Conservation (phyloP, 192 early-diverging fungal genomes). For the Backusella morwellensis region DNA sequence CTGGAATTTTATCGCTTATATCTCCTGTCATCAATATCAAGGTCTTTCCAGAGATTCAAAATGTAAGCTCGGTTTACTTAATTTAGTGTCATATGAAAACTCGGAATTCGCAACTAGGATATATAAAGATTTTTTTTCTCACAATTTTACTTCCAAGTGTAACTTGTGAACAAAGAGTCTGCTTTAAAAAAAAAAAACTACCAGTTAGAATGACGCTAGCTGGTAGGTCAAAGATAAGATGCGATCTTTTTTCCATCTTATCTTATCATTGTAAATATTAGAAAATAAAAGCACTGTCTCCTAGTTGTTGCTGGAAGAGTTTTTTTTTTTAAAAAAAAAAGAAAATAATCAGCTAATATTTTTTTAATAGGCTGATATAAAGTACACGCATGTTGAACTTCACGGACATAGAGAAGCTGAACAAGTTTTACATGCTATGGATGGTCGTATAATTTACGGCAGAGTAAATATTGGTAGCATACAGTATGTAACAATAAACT, state of each 20-base stretch:
- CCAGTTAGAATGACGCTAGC: neutral
- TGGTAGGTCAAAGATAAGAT: slow-evolving; percentile 2
- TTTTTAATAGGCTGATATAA: slow-evolving; percentile 35
- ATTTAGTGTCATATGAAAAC: neutral
- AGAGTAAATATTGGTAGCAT: slow-evolving; percentile 38
- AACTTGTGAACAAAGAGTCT: neutral
- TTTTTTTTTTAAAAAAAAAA: neutral
- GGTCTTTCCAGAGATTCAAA: neutral
- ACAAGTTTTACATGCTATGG: slow-evolving; percentile 64
- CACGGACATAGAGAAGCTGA: slow-evolving; percentile 67
- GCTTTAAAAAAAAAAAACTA: neutral
- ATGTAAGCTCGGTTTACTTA: neutral
- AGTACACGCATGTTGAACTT: slow-evolving; percentile 87
- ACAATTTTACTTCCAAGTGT: neutral
- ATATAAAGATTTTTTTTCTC: neutral
- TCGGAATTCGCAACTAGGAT: neutral
- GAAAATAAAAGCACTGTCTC: neutral
- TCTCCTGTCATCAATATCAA: neutral
- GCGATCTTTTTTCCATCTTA: neutral
- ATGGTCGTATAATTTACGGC: slow-evolving; percentile 61
- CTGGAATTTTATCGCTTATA: neutral
- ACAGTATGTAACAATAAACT: neutral
- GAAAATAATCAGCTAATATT: neutral
- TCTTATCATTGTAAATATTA: neutral
- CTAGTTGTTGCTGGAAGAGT: neutral